Evolutionary conservation across 192 early-diverging fungal species (phyloP).

Genomic region (Backusella tarrabulga): DNA sequence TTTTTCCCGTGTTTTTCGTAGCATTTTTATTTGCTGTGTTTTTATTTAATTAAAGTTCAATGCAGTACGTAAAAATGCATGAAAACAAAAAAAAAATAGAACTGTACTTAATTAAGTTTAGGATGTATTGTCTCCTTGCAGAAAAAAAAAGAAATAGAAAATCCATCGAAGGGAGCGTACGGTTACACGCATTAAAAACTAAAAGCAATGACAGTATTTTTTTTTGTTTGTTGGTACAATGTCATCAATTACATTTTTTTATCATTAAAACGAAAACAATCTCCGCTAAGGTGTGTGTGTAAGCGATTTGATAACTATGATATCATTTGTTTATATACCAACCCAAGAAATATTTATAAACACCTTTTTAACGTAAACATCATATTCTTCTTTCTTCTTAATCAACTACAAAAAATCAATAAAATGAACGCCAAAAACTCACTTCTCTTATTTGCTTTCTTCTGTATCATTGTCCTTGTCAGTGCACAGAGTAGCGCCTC

Average conservation of each 20-base stretch:
- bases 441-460: neutral
- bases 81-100: neutral
- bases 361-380: neutral
- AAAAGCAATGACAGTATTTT: neutral
- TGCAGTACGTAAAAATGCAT: neutral
- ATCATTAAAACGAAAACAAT: neutral
- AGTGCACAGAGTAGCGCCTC: neutral
- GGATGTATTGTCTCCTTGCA: neutral
- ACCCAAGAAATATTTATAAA: neutral
- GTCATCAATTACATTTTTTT: neutral
- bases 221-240: neutral
- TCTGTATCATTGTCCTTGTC: conserved; percentile 8
- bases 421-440: conserved; percentile 19
- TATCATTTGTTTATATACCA: neutral
- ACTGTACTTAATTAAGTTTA: neutral
- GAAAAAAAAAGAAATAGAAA: neutral
- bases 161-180: no score
- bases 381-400: neutral
- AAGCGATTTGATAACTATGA: neutral
- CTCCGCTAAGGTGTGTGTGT: neutral
- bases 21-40: neutral
- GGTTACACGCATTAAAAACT: neutral
- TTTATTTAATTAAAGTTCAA: neutral
- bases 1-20: neutral
- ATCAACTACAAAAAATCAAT: neutral